Conservation (phyloP, 1,284 basidiomycete species). For the Singerocomus inundabilis region DNA sequence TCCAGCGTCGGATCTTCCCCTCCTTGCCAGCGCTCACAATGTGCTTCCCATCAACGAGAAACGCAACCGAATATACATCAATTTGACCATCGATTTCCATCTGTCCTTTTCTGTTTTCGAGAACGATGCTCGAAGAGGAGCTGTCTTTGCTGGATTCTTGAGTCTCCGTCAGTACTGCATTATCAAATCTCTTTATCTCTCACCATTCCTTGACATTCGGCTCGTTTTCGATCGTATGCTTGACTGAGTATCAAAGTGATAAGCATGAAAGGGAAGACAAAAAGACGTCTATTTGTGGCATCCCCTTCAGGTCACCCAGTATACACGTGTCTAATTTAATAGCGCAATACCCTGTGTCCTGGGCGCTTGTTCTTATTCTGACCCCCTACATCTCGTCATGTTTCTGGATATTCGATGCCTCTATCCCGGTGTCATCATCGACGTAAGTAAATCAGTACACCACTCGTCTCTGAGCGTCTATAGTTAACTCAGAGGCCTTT, state of each 20-base stretch:
- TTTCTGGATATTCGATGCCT: no score
- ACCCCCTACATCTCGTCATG: no score
- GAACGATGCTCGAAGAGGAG: not conserved
- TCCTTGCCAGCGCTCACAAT: constrained; percentile 3
- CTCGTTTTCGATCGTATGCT: not conserved
- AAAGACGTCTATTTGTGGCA: not conserved
- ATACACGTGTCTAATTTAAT: no score
- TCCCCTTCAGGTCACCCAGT: no score
- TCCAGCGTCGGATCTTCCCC: not conserved
- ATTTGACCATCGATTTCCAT: not conserved
- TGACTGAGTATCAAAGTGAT: not conserved
- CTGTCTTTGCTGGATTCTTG: not conserved
- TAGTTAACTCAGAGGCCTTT: no score
- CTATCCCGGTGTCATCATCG: no score
- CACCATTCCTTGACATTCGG: not conserved
- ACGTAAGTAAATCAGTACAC: no score
- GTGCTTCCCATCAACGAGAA: constrained; percentile 2
- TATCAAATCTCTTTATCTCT: not conserved
- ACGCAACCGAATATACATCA: not conserved
- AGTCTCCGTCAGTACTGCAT: not conserved
- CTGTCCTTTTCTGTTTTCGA: not conserved
- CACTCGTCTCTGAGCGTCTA: no score
- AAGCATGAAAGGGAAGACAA: not conserved
- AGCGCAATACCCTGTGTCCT: no score
- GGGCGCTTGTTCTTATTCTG: no score